Percentiles rank a stretch among this genome's conserved stretches.
Evolutionary conservation across 2,329 filamentous ascomycete species (phyloP).

Genomic region (Podosphaera xanthii): DNA sequence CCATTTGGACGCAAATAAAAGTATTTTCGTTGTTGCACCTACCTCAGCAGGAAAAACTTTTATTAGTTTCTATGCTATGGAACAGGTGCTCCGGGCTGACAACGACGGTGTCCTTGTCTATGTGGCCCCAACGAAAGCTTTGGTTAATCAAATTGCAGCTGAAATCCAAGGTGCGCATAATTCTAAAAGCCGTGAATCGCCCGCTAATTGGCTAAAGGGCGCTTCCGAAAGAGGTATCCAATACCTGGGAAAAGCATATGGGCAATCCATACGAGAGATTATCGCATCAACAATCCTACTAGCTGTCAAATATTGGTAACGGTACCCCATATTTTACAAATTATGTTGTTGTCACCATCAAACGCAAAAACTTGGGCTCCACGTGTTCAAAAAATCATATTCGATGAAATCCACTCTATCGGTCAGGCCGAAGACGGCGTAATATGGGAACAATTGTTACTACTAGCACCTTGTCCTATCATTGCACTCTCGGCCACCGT

Average conservation of each 20-base stretch:
- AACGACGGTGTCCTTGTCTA: slow-evolving; percentile 55
- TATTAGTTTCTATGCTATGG: slow-evolving; percentile 69
- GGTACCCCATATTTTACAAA: slow-evolving; percentile 57
- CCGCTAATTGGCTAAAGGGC: slow-evolving; percentile 12
- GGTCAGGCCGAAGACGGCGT: slow-evolving; percentile 54
- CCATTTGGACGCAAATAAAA: slow-evolving; percentile 44
- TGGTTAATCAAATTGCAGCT: slow-evolving; percentile 66
- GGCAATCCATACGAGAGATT: slow-evolving; percentile 58
- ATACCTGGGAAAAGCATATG: slow-evolving; percentile 45
- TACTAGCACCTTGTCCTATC: slow-evolving; percentile 53
- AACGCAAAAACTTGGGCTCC: slow-evolving; percentile 46
- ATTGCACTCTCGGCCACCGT: slow-evolving; percentile 63
- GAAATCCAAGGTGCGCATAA: slow-evolving; percentile 37
- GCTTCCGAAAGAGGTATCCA: slow-evolving; percentile 40
- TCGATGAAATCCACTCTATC: slow-evolving; percentile 65
- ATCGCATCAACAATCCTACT: slow-evolving; percentile 48
- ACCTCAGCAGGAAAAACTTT: slow-evolving; percentile 68
- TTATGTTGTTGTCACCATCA: slow-evolving; percentile 44
- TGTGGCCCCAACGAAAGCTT: slow-evolving; percentile 58
- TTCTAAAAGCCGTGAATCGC: too few species aligned
- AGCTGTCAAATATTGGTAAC: slow-evolving; percentile 58
- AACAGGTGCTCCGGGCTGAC: slow-evolving; percentile 42
- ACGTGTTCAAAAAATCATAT: slow-evolving; percentile 52
- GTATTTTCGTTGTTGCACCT: slow-evolving; percentile 52
- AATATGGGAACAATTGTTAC: slow-evolving; percentile 56